Percentiles rank a stretch among this genome's conserved stretches.
Evolutionary conservation across 495 filamentous ascomycete genomes (phyloP).

Genomic region (Trichodelitschia bisporula): DNA sequence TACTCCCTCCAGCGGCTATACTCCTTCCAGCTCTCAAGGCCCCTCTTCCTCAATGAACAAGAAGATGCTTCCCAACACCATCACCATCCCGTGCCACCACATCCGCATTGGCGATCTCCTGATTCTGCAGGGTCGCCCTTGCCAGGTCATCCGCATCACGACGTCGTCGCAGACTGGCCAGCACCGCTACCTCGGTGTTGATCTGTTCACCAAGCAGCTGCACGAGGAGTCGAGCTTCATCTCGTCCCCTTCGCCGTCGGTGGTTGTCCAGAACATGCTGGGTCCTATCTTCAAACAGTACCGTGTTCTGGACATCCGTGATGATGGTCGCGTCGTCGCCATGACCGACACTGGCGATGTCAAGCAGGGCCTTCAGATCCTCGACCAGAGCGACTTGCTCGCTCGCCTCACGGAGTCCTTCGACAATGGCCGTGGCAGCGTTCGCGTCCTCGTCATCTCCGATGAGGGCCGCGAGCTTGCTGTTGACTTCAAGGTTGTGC

Average conservation of each 20-base stretch:
- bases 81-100: constrained; percentile 97
- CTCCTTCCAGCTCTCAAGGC: background rate
- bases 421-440: constrained; percentile 72
- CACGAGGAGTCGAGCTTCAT: constrained; percentile 98
- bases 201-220: constrained; percentile 98
- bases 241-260: constrained; percentile 84
- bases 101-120: constrained; percentile 96
- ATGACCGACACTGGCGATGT: constrained; percentile 85
- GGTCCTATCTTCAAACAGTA: constrained; percentile 99
- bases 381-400: constrained; percentile 80
- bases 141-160: constrained; percentile 99
- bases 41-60: constrained; percentile 4
- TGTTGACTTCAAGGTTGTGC: constrained; percentile 97
- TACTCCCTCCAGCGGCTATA: constrained; percentile 5
- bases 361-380: constrained; percentile 83
- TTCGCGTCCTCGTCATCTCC: constrained; percentile 87
- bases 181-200: constrained; percentile 97
- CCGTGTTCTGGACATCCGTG: constrained; percentile 92
- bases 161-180: constrained; percentile 94
- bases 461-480: constrained; percentile 86
- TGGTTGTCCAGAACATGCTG: constrained; percentile 98
- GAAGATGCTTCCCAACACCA: constrained; percentile 46
- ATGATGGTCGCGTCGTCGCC: constrained; percentile 53
- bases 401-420: constrained; percentile 62
- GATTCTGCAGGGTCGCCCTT: constrained; percentile 95